Conservation (phyloP, 2,329 filamentous ascomycete species). For the Colletotrichum camelliae region DNA sequence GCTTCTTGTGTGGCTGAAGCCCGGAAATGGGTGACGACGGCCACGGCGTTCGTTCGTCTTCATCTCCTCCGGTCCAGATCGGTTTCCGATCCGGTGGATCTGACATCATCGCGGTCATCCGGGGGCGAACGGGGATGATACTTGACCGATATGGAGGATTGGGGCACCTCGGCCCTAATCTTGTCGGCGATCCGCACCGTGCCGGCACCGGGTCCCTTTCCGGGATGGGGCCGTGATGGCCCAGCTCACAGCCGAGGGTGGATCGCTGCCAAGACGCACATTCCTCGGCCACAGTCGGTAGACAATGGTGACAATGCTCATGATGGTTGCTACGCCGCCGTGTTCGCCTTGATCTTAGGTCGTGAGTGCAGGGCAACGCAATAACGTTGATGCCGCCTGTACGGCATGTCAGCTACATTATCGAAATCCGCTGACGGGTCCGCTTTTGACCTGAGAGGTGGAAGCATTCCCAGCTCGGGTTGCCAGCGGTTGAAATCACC, state of each 20-base stretch:
- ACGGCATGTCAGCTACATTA: background rate
- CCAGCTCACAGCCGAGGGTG: background rate
- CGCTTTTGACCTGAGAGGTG: background rate
- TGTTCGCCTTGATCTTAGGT: background rate
- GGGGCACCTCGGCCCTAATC: background rate
- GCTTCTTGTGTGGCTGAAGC: background rate
- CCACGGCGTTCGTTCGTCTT: background rate
- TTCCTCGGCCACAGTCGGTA: background rate
- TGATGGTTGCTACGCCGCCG: background rate
- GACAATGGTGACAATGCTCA: background rate
- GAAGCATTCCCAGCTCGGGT: rapidly evolving
- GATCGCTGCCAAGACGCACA: background rate
- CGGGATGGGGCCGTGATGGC: background rate
- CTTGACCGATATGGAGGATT: background rate
- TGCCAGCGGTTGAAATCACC: background rate
- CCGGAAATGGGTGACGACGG: background rate
- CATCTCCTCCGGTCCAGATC: background rate
- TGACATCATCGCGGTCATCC: background rate
- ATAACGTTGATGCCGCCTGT: too few relatives aligned
- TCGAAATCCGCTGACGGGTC: background rate
- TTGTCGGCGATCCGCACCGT: background rate
- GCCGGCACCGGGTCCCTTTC: background rate
- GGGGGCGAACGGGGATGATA: background rate
- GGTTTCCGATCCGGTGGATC: background rate
- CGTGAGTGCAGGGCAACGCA: rapidly evolving